Conservation (phyloP, 148 eudicot species). For the Vaccinium macrocarpon region DNA sequence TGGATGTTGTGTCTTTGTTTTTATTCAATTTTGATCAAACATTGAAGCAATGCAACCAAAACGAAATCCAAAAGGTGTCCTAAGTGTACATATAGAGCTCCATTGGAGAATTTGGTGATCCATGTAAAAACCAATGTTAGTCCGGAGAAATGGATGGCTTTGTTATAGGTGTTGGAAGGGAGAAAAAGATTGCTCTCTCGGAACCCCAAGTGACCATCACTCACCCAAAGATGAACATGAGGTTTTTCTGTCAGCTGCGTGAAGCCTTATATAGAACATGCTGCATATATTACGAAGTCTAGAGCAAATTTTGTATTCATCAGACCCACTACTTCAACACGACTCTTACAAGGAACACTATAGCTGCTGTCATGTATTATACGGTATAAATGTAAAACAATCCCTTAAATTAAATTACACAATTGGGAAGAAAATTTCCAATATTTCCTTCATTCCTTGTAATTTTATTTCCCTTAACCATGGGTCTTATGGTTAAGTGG, state of each 20-base stretch:
- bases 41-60: no score
- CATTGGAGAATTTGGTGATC: no score
- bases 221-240: not conserved
- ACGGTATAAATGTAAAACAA: not conserved
- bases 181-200: no score
- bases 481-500: not conserved
- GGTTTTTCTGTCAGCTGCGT: not conserved
- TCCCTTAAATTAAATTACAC: not conserved
- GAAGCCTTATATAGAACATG: not conserved
- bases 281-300: not conserved
- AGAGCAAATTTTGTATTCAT: not conserved
- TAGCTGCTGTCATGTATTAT: not conserved
- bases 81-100: no score
- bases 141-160: no score
- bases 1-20: no score
- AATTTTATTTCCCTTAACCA: not conserved
- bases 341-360: not conserved
- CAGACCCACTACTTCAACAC: not conserved
- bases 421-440: not conserved
- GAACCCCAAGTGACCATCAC: no score
- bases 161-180: no score
- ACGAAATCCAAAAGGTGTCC: no score
- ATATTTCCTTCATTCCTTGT: not conserved
- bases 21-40: no score
- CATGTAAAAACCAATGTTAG: no score